Conservation (phyloP, 2,329 filamentous ascomycete species). For the Ceratocystis cubensis region DNA sequence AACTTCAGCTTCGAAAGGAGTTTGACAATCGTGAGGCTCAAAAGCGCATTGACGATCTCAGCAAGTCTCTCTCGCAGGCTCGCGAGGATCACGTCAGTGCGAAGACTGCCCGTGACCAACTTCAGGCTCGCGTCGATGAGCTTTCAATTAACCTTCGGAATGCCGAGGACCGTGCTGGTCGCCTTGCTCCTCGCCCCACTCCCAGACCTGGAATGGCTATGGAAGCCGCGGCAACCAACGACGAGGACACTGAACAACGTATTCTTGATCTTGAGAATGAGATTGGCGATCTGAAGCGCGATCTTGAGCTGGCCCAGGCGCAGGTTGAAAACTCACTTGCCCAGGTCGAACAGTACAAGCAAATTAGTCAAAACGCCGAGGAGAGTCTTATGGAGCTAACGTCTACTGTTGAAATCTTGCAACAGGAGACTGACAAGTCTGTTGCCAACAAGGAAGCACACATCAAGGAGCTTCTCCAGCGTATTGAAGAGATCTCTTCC, state of each 20-base stretch:
- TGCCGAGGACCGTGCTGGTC: constrained; percentile 73
- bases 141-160: constrained; percentile 76
- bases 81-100: constrained; percentile 77
- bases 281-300: constrained; percentile 72
- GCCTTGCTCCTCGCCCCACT: constrained; percentile 68
- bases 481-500: constrained; percentile 67
- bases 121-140: constrained; percentile 81
- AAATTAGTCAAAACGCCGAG: constrained; percentile 75
- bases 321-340: constrained; percentile 71
- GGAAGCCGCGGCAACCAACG: constrained; percentile 31
- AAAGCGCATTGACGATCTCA: constrained; percentile 84
- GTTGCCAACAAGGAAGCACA: constrained; percentile 65
- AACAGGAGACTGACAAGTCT: constrained; percentile 68
- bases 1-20: constrained; percentile 70
- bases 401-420: constrained; percentile 71
- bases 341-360: constrained; percentile 77
- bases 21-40: constrained; percentile 81
- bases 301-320: constrained; percentile 65
- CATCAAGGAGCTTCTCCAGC: constrained; percentile 70
- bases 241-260: constrained; percentile 44
- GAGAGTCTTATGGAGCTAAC: constrained; percentile 72
- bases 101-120: constrained; percentile 78
- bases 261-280: constrained; percentile 74
- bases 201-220: constrained; percentile 40
- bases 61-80: constrained; percentile 61